Evolutionary conservation across 805 yeast species (phyloP), one percentile per base, ranked within the genome.

Genomic region (Saturnispora bothae): DNA sequence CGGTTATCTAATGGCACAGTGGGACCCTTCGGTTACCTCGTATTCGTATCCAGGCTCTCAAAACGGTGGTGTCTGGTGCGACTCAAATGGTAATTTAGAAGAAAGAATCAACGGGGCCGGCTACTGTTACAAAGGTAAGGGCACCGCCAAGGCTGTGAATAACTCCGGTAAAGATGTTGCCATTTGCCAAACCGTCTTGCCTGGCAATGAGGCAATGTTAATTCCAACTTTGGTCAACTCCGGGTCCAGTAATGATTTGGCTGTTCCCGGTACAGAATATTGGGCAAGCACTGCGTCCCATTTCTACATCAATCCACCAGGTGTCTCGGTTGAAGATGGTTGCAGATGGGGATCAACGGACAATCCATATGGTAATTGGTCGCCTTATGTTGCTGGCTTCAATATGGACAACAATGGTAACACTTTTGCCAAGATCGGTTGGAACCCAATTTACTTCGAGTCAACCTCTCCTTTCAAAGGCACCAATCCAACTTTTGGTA

Each of bases 201-300:
- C 96, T 18, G 96, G 96, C 48, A 83, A 84, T 59, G 95, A 85
- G 64, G 94, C 85, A 49, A 85, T 85, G 95, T 66, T 84, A 56
- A 84, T 86, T 47, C 96, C 96, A 43, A 84, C 94, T 17, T 56
- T 68, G 38, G 75, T 79, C 41, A 68, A 62, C n/a, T 60, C 66
- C 12, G 69, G 73, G 8, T 50, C 61, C 7, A 43, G 65, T n/a
- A 59, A 64, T 39, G 64, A 69, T 2, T 61, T 85, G 41, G 94
- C 95, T 17, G 95, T 85, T 37, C 95, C 95, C 14, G 85, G 82
- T 17, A 63, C 86, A 2, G 76, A 75, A 40, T 85, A 85, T 65
- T 84, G 83, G 82, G 92, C 92, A 12, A 60, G 71, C 10, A 83
- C 95, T 29, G 84, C 95, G 29, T 79, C 95, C 28, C 95, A 85